These are phyloP conservation scores for Exophiala calicioides DNA, from an alignment of 2,329 filamentous ascomycete genomes.

Conservation along the genomic window DNA sequence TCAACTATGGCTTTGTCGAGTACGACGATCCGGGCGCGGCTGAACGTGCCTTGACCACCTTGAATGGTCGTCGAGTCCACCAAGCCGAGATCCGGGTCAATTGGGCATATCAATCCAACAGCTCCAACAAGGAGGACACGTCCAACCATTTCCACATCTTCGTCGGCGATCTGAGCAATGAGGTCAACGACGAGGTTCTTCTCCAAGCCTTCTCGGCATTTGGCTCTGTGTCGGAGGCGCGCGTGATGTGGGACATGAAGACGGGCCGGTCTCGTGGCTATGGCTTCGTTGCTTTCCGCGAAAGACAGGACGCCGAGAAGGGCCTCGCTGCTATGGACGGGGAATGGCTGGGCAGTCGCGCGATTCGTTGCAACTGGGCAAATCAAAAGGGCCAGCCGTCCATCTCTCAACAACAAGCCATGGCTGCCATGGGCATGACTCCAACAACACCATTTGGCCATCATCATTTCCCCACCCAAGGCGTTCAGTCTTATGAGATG, in stretches of 20 bases:
- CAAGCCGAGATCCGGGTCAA: constrained; percentile 98
- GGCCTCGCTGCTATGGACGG: constrained; percentile 97
- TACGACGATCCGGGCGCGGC: constrained; percentile 97
- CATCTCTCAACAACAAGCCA: constrained; percentile 94
- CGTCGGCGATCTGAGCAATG: constrained; percentile 94
- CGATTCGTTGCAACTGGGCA: constrained; percentile 99
- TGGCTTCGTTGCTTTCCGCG: constrained; percentile 95
- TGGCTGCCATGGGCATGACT: constrained; percentile 97
- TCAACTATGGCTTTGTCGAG: constrained; percentile 98
- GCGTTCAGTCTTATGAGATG: constrained; percentile 96
- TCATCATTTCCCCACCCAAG: constrained; percentile 96
- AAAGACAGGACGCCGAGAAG: constrained; percentile 91
- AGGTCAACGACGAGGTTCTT: constrained; percentile 96
- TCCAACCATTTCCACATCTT: constrained; percentile 99
- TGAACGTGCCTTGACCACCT: constrained; percentile 93
- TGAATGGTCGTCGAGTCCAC: constrained; percentile 93
- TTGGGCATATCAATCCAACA: constrained; percentile 99
- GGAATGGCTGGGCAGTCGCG: constrained; percentile 96
- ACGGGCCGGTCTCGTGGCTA: constrained; percentile 96
- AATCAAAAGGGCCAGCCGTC: constrained; percentile 99
- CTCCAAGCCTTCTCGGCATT: constrained; percentile 94
- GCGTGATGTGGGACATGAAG: constrained; percentile 99
- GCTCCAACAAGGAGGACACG: constrained; percentile 90
- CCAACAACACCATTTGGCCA: constrained; percentile 95
- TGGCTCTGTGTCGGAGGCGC: constrained; percentile 91